phyloP scores from a whole-genome alignment of 2,329 filamentous ascomycete genomes.

The Alternaria triticimaculans region DNA sequence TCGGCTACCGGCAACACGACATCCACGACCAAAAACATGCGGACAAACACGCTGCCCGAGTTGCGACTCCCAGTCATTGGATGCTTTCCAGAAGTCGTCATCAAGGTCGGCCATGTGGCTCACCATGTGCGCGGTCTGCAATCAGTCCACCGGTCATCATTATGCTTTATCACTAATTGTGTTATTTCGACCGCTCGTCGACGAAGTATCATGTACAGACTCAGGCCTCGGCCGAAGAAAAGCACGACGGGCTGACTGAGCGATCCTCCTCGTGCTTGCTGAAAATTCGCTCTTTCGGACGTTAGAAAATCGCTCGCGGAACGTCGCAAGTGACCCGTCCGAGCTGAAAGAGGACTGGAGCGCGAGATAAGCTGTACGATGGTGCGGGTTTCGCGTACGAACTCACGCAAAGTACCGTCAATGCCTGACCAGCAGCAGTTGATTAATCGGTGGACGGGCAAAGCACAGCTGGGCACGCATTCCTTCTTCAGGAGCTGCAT shows the following conservation, averaged over 20 bases:
- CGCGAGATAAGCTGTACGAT: not conserved
- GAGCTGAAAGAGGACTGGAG: constrained; percentile 10
- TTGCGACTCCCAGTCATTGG: not conserved
- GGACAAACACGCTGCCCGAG: constrained; percentile 20
- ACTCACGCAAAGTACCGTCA: not conserved
- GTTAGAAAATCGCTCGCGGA: constrained; percentile 30
- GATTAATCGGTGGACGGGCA: not conserved
- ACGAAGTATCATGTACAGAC: not conserved
- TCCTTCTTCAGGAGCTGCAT: not conserved
- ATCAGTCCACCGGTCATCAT: constrained; percentile 1
- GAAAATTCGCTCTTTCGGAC: constrained; percentile 8
- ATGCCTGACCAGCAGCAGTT: not conserved
- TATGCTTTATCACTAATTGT: constrained; percentile 18
- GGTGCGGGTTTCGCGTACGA: not conserved
- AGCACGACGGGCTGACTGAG: constrained; percentile 4
- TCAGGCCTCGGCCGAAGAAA: constrained; percentile 33
- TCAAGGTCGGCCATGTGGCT: constrained; percentile 17
- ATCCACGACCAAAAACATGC: constrained; percentile 31
- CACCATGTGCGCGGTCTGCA: constrained; percentile 10
- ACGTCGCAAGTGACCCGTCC: constrained; percentile 12
- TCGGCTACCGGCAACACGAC: constrained; percentile 25
- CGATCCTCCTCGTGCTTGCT: constrained; percentile 11
- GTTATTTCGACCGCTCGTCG: constrained; percentile 16
- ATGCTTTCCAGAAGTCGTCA: constrained; percentile 22
- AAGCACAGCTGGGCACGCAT: not conserved